Evolutionary conservation across 1,139 yeast genomes (phyloP).

Genomic region (Protomyces lactucae-debilis): DNA sequence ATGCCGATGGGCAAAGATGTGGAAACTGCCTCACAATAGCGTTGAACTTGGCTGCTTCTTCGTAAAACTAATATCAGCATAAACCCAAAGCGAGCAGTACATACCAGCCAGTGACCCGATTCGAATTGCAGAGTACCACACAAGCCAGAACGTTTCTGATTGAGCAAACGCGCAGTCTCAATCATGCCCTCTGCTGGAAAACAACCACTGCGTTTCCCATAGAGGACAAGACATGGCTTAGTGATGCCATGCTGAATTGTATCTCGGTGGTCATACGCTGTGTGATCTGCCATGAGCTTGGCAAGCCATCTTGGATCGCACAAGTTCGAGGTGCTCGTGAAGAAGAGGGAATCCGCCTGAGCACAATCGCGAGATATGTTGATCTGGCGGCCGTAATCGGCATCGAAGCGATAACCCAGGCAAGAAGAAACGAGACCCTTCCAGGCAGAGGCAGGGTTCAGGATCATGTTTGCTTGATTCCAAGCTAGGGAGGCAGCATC

Average conservation of each 20-base stretch:
- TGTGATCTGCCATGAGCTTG: constrained; percentile 23
- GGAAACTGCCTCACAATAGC: background rate
- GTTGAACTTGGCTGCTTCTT: constrained; percentile 17
- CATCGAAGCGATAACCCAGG: constrained; percentile 17
- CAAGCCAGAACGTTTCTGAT: background rate
- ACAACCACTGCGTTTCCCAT: constrained; percentile 20
- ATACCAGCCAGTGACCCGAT: constrained; percentile 23
- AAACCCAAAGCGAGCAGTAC: background rate
- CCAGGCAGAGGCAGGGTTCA: background rate
- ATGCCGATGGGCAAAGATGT: background rate
- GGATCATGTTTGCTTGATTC: constrained; percentile 14
- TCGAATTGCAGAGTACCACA: constrained; percentile 7
- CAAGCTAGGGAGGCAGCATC: constrained; percentile 24
- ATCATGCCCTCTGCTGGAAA: constrained; percentile 12
- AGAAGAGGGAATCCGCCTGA: constrained; percentile 3
- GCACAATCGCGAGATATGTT: background rate
- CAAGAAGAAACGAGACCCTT: constrained; percentile 12
- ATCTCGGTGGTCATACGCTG: constrained; percentile 17
- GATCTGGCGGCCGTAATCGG: background rate
- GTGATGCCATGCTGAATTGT: constrained; percentile 1
- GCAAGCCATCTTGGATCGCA: constrained; percentile 17
- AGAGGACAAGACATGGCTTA: constrained; percentile 11
- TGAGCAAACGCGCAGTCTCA: constrained; percentile 16
- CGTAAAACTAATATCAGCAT: constrained; percentile 4
- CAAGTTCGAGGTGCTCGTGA: background rate